These are phyloP conservation scores for Ceriops decandra DNA, from an alignment of 345 rosid species.

Conservation along the genomic window DNA sequence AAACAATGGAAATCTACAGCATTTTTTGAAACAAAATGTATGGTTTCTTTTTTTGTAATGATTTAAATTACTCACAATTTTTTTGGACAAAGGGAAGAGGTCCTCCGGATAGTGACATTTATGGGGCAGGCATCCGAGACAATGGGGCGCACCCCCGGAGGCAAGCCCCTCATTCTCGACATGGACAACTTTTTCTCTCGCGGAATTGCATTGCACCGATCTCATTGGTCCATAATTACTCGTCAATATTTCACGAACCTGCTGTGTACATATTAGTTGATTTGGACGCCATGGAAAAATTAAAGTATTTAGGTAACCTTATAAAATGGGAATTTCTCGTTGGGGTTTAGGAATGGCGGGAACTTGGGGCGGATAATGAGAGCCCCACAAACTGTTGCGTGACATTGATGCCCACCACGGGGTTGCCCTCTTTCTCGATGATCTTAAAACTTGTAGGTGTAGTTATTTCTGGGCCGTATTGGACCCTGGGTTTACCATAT, in stretches of 20 bases:
- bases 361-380: conserved; percentile 66
- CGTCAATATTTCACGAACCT: too few species aligned
- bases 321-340: conserved; percentile 64
- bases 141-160: conserved; percentile 28
- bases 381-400: conserved; percentile 78
- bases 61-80: conserved; percentile 15
- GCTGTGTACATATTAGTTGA: too few species aligned
- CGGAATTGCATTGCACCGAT: not conserved
- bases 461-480: conserved; percentile 54
- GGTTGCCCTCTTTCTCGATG: conserved; percentile 72
- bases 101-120: not conserved
- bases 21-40: too few species aligned
- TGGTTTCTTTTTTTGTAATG: not conserved
- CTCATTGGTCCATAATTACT: too few species aligned
- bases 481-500: conserved; percentile 80
- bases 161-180: conserved; percentile 55
- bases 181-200: conserved; percentile 70
- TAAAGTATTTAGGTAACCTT: conserved; percentile 48
- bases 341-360: conserved; percentile 53
- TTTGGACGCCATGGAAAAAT: not conserved
- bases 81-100: not conserved
- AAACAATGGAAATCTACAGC: too few species aligned
- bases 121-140: conserved; percentile 12
- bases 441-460: conserved; percentile 59
- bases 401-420: too few species aligned